phyloP scores from a whole-genome alignment of 768 basidiomycete genomes.

The Termitomyces sp. region DNA sequence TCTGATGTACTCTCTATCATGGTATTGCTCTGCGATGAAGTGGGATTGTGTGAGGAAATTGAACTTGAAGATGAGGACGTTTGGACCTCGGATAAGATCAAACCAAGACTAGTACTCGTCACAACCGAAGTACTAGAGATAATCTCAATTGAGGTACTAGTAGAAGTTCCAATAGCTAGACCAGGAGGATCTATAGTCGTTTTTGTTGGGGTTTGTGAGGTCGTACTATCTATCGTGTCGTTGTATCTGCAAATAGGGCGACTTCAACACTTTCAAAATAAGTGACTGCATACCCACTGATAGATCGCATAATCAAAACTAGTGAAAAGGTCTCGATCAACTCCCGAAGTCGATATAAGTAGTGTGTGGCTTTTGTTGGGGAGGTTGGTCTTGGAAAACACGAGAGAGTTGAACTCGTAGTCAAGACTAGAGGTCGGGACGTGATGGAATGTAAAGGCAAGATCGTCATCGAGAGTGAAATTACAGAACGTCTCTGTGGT shows the following conservation, averaged over 20 bases:
- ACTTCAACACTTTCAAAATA: neutral
- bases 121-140: neutral
- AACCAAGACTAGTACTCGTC: neutral
- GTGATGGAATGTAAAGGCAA: constrained; percentile 18
- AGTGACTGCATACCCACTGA: constrained; percentile 24
- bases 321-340: constrained; percentile 23
- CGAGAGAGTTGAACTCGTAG: constrained; percentile 25
- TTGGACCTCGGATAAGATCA: neutral
- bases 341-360: constrained; percentile 25
- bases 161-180: neutral
- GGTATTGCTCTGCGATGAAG: neutral
- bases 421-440: constrained; percentile 16
- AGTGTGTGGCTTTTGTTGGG: constrained; percentile 24
- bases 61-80: neutral
- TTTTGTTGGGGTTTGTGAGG: neutral
- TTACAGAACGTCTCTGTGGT: constrained; percentile 21
- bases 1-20: neutral
- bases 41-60: neutral
- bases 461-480: constrained; percentile 27
- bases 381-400: constrained; percentile 19
- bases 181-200: neutral
- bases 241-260: neutral
- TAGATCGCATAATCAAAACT: constrained; percentile 39
- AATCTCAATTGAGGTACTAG: no score
- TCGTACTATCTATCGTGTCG: neutral